Evolutionary conservation across 192 early-diverging fungal species (phyloP).

Genomic region (Backusella tuberculispora): DNA sequence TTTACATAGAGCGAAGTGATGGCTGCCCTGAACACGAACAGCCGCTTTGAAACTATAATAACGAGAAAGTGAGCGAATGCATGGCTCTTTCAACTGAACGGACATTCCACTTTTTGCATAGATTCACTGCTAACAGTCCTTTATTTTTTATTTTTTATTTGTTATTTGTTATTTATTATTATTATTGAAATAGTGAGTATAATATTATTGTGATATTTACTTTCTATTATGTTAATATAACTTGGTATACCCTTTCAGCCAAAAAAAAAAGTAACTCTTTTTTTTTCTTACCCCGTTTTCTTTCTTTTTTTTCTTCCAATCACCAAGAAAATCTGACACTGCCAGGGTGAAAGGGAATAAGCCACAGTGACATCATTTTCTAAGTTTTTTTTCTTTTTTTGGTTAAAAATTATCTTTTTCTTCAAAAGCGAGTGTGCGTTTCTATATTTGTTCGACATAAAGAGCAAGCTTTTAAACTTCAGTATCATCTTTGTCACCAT

Average conservation of each 20-base stretch:
- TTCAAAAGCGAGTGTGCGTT: too few species aligned
- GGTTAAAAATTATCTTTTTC: too few species aligned
- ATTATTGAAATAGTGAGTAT: neutral
- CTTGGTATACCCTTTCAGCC: neutral
- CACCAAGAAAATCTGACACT: neutral
- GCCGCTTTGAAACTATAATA: constrained; percentile 5
- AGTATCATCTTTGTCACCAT: too few species aligned
- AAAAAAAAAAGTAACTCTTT: neutral
- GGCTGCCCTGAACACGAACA: neutral
- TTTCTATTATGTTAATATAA: constrained; percentile 5
- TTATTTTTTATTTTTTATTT: too few species aligned
- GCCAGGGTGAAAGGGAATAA: constrained; percentile 7
- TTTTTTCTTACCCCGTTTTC: neutral
- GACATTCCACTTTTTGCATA: constrained; percentile 27
- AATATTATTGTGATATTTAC: neutral
- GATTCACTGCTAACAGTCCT: neutral
- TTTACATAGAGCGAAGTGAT: neutral
- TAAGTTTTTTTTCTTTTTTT: neutral
- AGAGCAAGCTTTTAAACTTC: too few species aligned
- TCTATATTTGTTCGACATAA: too few species aligned
- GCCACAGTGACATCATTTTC: constrained; percentile 20
- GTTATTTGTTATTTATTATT: too few species aligned
- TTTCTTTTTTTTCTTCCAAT: neutral
- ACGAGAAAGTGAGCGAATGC: constrained; percentile 22
- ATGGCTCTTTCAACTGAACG: constrained; percentile 26